These are phyloP conservation scores for Vanilla planifolia DNA, from an alignment of 106 monocot genomes.

Conservation along the genomic window DNA sequence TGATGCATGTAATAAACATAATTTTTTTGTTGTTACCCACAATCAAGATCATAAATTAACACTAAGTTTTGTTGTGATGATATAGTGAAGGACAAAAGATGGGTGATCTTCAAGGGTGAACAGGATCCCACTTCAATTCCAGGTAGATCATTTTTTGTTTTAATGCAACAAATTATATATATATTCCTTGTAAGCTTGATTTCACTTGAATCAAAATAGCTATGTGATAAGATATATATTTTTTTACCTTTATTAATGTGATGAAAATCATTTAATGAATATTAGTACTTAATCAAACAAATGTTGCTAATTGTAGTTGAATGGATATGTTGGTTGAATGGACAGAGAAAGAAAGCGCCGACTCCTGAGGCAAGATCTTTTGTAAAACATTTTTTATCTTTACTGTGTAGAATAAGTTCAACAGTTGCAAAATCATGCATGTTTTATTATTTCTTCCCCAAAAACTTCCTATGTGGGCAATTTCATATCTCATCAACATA, in stretches of 20 bases:
- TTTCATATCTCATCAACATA: no score
- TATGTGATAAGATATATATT: background rate
- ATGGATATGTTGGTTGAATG: slow-evolving; percentile 99
- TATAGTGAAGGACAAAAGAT: slow-evolving; percentile 89
- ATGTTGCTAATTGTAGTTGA: slow-evolving; percentile 57
- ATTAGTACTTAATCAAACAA: slow-evolving; percentile 12
- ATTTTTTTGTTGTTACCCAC: no score
- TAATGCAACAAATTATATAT: background rate
- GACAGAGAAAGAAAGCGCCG: slow-evolving; percentile 92
- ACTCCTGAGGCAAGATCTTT: slow-evolving; percentile 57
- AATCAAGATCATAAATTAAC: no score
- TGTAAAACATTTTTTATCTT: no score
- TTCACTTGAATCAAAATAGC: no score
- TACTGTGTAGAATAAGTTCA: no score
- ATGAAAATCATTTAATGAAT: background rate
- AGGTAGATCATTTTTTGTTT: slow-evolving; percentile 33
- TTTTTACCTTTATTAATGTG: background rate
- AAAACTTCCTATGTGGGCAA: no score
- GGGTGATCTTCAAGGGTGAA: slow-evolving; percentile 87
- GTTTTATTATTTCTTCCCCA: no score
- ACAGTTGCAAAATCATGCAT: no score
- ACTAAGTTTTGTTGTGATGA: no score
- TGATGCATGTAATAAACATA: no score
- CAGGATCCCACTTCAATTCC: slow-evolving; percentile 86
- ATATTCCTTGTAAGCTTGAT: no score